A percentile compares a stretch with the other conserved stretches of the same genome.
Evolutionary conservation across 2,329 filamentous ascomycete species (phyloP).

Genomic region (Neofusicoccum sp.): DNA sequence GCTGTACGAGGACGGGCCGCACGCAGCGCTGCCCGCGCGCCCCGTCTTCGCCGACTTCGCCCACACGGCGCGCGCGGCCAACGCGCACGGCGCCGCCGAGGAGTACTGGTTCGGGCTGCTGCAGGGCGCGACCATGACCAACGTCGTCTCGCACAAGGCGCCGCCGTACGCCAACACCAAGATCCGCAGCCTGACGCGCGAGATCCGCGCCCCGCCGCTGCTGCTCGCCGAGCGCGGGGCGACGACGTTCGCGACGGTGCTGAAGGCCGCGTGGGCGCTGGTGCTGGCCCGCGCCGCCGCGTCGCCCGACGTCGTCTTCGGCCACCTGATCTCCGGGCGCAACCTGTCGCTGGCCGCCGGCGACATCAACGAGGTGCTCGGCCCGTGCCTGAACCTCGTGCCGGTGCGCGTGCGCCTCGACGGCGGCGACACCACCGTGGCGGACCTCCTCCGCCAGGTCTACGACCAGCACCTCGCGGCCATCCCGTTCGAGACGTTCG

Average conservation of each 20-base stretch:
- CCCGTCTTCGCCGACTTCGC: neutral
- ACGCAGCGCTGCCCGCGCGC: neutral
- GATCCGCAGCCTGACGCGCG: neutral
- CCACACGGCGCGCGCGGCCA: neutral
- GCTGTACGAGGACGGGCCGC: conserved; percentile 28
- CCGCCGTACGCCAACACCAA: conserved; percentile 5
- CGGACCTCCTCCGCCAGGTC: neutral
- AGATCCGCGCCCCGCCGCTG: neutral
- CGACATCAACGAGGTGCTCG: conserved; percentile 39
- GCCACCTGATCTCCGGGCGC: conserved; percentile 37
- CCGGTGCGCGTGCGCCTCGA: conserved; percentile 5
- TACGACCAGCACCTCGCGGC: conserved; percentile 43
- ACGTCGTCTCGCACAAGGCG: neutral
- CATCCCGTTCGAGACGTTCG: conserved; percentile 35
- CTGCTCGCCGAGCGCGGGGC: neutral
- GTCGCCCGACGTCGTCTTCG: conserved; percentile 44
- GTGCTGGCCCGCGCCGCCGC: conserved; percentile 35
- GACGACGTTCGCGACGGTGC: conserved; percentile 30
- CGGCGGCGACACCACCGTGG: neutral
- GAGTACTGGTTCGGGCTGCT: neutral
- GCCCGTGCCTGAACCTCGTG: conserved; percentile 26
- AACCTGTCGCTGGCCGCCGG: conserved; percentile 39
- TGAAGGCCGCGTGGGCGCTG: conserved; percentile 40
- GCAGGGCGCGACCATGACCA: neutral
- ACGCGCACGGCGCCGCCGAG: neutral